Base-by-base conservation (phyloP, 2,329 filamentous ascomycete genomes). In the Dryadomyces quercivorus region DNA sequence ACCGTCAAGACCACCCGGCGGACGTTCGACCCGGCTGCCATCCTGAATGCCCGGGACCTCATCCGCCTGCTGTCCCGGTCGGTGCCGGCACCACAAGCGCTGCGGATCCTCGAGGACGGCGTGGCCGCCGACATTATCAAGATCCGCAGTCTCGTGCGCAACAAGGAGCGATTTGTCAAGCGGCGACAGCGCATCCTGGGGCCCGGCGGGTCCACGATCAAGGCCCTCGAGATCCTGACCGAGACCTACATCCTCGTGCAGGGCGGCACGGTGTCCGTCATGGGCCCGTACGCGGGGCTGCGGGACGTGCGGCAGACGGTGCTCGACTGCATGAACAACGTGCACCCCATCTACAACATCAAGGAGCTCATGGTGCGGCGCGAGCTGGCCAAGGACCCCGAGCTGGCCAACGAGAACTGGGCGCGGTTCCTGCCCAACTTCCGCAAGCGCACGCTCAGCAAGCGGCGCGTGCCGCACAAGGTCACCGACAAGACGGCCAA, bases 91-190 rank as follows among this genome's bases (percentile, higher is more conserved):
- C 90, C 90, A 6, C 89, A 96, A 73, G 93, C 93, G 3, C 71
- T 98, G 62, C 95, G 94, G 70, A 95, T 98, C 52, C 79, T 98
- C 56, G 86, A 97, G 49, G 93, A 98, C 67, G 59, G 58, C 50
- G 54, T 59, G 52, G 91, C 91, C 12, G 91, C 88, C 74, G 93
- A 98, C 69, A 85, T 98, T 56, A 92, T 98, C 74, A 97, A 96
- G 75, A 94, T 96, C 62, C 80, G 90, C 58, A 92, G 82, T 64
- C 76, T 96, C 50, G 89, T 97, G 31, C 79, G 87, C 59, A 96
- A 92, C 70, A 96, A 96, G 70, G 91, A 97, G 61, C 82, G 90
- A 55, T 98, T 97, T 64, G 88, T 95, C 52, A 98, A 98, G 75
- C 78, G 93, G 55, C 81, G 93, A 50, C 93, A 98, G 71, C 78